Base-by-base conservation (phyloP, 495 filamentous ascomycete genomes). In the Aspergillus ostianus region DNA sequence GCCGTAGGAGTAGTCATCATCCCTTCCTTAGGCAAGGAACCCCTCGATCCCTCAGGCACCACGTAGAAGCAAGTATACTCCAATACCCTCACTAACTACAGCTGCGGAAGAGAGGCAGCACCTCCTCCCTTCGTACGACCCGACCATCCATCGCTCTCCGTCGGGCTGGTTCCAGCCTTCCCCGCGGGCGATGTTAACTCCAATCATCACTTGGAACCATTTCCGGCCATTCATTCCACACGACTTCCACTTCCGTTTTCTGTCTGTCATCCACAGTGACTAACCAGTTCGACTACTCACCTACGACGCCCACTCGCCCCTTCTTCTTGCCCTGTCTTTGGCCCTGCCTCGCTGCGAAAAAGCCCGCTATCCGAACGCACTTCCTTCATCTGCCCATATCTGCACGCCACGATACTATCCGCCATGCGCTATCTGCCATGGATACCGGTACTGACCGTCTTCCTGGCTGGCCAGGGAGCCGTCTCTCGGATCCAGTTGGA, bases 401-500 rank as follows among this genome's bases (percentile, higher is more conserved):
- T 13, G 2, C 18, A 20, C 47, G 6, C 21, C n/a, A 3, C 47
- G 47, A 26, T 49, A 9, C 19, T 20, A 20, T 20, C 47, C 47
- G n/a, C 21, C 21, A 20, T 26, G 19, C 47, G 19, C 20, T 23
- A 47, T n/a, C n/a, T 36, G 18, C 53, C 44, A n/a, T 55, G 41
- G 10, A 23, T n/a, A 18, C 36, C 44, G 4, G 15, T 69, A 17
- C 55, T 79, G 62, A 59, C 66, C 53, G 64, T 69, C 61, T 44
- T 69, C 12, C 55, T 75, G 3, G 67, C 66, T 49, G 59, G 60
- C 51, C 67, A 62, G 56, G 69, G 65, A 53, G 62, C 64, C 26
- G 60, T 71, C 32, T 41, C 27, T 15, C 74, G 66, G 15, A 65
- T 80, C 44, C 60, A 67, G 18, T 46, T 80, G 32, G 62, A 74